Conservation (phyloP, 768 basidiomycete genomes). For the Mycena metata region DNA sequence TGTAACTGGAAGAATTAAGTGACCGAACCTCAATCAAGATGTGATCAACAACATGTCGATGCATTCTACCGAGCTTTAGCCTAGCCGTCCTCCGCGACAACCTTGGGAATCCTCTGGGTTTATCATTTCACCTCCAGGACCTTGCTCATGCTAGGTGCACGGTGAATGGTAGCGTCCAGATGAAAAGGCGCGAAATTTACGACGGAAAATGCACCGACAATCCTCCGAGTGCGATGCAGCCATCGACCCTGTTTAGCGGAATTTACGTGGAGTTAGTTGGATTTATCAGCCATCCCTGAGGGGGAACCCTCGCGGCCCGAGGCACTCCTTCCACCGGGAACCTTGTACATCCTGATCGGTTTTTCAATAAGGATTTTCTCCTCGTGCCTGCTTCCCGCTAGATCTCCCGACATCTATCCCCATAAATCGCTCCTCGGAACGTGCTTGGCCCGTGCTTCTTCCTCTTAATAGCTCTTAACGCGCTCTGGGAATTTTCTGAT, state of each 20-base stretch:
- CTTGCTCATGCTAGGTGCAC: no score
- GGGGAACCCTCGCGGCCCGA: not conserved
- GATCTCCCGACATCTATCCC: slow-evolving; percentile 20
- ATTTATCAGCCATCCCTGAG: not conserved
- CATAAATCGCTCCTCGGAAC: slow-evolving; percentile 1
- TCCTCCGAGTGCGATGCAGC: slow-evolving; percentile 23
- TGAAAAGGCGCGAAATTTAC: not conserved
- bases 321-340: not conserved
- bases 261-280: no score
- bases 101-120: slow-evolving; percentile 25
- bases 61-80: slow-evolving; percentile 38
- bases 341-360: slow-evolving; percentile 26
- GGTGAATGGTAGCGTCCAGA: not conserved
- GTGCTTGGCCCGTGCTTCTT: not conserved
- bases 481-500: no score
- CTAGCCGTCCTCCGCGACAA: slow-evolving; percentile 30
- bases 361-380: slow-evolving; percentile 2
- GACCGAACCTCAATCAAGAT: not conserved
- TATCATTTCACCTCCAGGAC: not conserved
- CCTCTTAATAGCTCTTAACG: not conserved
- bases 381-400: slow-evolving; percentile 12
- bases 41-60: slow-evolving; percentile 25
- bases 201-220: slow-evolving; percentile 22
- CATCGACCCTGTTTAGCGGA: not conserved
- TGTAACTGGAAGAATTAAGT: no score